Evolutionary conservation across 495 filamentous ascomycete species (phyloP).

Genomic region (Neurospora hispaniola): DNA sequence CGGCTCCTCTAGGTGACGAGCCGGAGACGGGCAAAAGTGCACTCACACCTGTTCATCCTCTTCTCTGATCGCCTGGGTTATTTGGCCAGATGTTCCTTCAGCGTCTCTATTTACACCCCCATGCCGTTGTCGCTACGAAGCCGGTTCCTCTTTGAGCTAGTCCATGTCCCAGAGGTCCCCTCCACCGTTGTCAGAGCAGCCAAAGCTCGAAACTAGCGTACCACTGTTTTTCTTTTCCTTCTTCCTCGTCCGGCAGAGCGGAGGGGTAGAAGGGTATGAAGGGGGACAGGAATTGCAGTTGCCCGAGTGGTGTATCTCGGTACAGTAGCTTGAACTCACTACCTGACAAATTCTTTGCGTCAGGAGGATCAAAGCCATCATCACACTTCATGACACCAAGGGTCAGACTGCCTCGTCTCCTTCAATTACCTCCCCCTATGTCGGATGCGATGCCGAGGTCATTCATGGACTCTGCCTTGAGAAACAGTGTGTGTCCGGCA

Average conservation of each 20-base stretch:
- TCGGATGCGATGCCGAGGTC: background rate
- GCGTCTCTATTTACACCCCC: conserved; percentile 11
- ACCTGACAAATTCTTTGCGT: background rate
- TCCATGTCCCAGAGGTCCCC: background rate
- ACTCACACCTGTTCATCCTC: conserved; percentile 7
- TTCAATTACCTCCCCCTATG: background rate
- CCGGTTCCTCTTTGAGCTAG: conserved; percentile 11
- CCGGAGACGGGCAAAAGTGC: background rate
- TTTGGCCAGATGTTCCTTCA: conserved; percentile 17
- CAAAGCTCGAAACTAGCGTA: background rate
- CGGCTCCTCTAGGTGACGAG: background rate
- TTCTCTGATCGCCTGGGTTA: conserved; percentile 11
- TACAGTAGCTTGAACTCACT: background rate
- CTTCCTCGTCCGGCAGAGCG: conserved; percentile 14
- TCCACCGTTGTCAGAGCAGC: background rate
- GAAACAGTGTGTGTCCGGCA: background rate
- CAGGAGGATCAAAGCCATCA: background rate
- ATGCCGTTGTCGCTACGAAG: conserved; percentile 4
- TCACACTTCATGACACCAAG: background rate
- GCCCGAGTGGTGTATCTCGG: background rate
- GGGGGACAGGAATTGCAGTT: background rate
- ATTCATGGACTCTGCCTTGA: background rate
- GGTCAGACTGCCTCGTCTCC: background rate
- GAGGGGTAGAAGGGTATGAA: background rate
- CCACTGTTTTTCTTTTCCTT: conserved; percentile 4